Conservation (phyloP, 1,284 basidiomycete species). For the Xerocomus amazonicus region DNA sequence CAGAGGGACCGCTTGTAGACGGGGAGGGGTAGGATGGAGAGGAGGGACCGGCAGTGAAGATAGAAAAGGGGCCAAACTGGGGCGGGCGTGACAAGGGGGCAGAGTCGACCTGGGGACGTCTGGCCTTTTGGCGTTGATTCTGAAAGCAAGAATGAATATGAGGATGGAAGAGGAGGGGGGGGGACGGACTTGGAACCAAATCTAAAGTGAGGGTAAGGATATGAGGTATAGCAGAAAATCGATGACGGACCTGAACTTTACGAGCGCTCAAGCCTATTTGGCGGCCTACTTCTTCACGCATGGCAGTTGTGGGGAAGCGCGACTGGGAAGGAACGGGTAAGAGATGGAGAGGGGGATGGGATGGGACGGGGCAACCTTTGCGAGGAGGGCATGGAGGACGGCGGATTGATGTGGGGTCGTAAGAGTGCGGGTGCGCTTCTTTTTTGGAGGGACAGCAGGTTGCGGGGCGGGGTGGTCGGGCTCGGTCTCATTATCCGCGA, state of each 20-base stretch:
- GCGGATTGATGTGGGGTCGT: constrained; percentile 83
- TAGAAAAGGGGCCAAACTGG: constrained; percentile 59
- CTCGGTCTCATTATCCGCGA: constrained; percentile 53
- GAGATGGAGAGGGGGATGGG: constrained; percentile 1
- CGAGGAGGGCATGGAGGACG: constrained; percentile 73
- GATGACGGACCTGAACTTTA: constrained; percentile 72
- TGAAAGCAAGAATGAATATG: constrained; percentile 32
- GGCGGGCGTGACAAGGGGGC: constrained; percentile 49
- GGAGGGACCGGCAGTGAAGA: constrained; percentile 36
- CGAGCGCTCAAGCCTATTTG: constrained; percentile 80
- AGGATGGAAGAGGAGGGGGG: constrained; percentile 6
- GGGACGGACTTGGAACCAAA: constrained; percentile 76
- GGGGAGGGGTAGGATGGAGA: constrained; percentile 20
- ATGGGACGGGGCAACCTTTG: constrained; percentile 52
- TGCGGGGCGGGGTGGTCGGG: constrained; percentile 30
- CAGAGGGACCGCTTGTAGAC: constrained; percentile 3
- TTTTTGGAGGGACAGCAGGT: constrained; percentile 58
- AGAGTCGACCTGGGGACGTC: constrained; percentile 56
- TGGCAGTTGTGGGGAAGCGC: constrained; percentile 78
- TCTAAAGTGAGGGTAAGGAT: constrained; percentile 43
- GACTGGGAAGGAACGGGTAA: constrained; percentile 46
- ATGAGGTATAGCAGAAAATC: constrained; percentile 12
- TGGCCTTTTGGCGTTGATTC: constrained; percentile 80
- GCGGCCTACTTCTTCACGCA: constrained; percentile 79
- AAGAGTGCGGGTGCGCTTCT: constrained; percentile 72